Conservation (phyloP, 441 rosid genomes). For the Kokia cookei region DNA sequence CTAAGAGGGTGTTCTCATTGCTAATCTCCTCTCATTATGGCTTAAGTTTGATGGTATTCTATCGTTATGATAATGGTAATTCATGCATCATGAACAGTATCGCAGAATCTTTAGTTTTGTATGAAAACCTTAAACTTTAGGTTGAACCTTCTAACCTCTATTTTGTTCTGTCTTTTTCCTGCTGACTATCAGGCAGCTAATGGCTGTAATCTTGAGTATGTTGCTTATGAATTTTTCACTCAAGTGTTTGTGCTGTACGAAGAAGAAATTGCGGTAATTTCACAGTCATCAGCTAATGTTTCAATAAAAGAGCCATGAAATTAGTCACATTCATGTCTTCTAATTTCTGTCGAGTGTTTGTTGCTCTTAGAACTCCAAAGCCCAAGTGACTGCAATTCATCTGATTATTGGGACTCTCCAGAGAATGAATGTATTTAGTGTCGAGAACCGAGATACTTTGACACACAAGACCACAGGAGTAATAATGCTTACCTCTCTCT, state of each 20-base stretch:
- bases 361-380: constrained; percentile 53
- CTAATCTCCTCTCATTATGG: not conserved
- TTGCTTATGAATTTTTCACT: constrained; percentile 67
- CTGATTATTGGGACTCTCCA: constrained; percentile 69
- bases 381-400: constrained; percentile 71
- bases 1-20: not conserved
- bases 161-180: not conserved
- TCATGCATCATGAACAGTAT: not conserved
- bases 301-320: not conserved
- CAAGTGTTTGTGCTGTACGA: constrained; percentile 68
- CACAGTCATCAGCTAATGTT: not conserved
- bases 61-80: not conserved
- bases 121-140: not conserved
- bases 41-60: not conserved
- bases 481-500: constrained; percentile 12
- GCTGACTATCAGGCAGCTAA: constrained; percentile 51
- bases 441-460: constrained; percentile 72
- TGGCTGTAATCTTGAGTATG: constrained; percentile 64
- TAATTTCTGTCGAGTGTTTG: not conserved
- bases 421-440: constrained; percentile 67
- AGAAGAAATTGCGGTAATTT: constrained; percentile 72
- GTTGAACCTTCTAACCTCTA: constrained; percentile 1
- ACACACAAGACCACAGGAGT: constrained; percentile 86
- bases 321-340: not conserved
- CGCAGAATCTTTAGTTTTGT: not conserved